Percentiles rank a stretch among this genome's conserved stretches.
Conservation (phyloP, 2,329 filamentous ascomycete species). For the Colletotrichum tabaci region DNA sequence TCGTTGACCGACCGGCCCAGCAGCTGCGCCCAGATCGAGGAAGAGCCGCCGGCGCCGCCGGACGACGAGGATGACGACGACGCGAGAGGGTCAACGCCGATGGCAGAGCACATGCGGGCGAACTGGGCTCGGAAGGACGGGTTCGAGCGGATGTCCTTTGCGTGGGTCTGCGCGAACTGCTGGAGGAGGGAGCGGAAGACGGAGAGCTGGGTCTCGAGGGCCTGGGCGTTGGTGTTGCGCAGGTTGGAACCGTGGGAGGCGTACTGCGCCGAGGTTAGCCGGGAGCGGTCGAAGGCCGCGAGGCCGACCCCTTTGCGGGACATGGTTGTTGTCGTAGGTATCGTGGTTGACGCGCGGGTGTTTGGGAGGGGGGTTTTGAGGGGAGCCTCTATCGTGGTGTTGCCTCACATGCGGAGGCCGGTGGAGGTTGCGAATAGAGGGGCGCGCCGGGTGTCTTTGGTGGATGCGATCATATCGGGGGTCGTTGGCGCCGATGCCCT, state of each 20-base stretch:
- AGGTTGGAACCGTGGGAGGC: conserved; percentile 90
- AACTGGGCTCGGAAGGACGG: conserved; percentile 97
- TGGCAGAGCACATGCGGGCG: conserved; percentile 97
- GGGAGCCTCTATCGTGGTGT: neutral
- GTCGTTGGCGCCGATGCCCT: conserved; percentile 23
- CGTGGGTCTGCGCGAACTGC: conserved; percentile 95
- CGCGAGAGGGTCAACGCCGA: conserved; percentile 94
- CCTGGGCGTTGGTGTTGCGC: conserved; percentile 86
- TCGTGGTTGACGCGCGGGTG: neutral
- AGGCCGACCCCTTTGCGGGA: conserved; percentile 90
- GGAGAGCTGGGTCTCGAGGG: conserved; percentile 91
- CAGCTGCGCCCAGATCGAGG: conserved; percentile 92
- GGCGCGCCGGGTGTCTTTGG: conserved; percentile 12
- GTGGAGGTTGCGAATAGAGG: conserved; percentile 18
- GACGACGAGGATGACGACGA: conserved; percentile 51
- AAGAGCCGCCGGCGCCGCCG: conserved; percentile 61
- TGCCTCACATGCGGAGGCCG: neutral
- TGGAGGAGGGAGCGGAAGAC: conserved; percentile 97
- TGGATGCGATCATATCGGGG: conserved; percentile 12
- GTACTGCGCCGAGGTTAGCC: conserved; percentile 89
- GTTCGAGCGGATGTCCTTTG: conserved; percentile 95
- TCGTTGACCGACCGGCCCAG: conserved; percentile 94
- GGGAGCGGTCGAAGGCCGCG: conserved; percentile 88
- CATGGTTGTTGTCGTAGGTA: conserved; percentile 58
- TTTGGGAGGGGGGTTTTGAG: neutral